phyloP scores from a whole-genome alignment of 2,329 filamentous ascomycete species.

The Neobulgaria alba region DNA sequence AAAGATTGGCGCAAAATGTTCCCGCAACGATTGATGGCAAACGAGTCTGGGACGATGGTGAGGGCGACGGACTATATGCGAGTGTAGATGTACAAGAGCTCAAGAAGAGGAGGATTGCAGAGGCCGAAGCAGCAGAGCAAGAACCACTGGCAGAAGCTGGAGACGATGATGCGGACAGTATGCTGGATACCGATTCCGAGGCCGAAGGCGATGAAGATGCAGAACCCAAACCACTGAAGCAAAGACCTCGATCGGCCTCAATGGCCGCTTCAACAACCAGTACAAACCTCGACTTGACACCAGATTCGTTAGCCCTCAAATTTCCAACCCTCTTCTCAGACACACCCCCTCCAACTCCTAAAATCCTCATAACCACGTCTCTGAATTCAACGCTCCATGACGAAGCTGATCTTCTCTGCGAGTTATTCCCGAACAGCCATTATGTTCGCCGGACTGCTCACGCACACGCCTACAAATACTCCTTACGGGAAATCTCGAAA shows the following conservation, averaged over 20 bases:
- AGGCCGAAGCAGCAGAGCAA: slow-evolving; percentile 38
- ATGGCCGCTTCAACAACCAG: slow-evolving; percentile 48
- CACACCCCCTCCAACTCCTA: slow-evolving; percentile 54
- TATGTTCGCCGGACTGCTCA: slow-evolving; percentile 85
- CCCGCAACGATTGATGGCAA: slow-evolving; percentile 79
- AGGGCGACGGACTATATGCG: slow-evolving; percentile 47
- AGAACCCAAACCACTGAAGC: slow-evolving; percentile 29
- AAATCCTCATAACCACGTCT: slow-evolving; percentile 86
- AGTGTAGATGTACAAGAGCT: slow-evolving; percentile 50
- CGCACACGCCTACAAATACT: slow-evolving; percentile 82
- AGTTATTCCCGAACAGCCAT: slow-evolving; percentile 68
- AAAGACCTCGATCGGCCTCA: slow-evolving; percentile 30
- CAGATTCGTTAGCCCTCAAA: slow-evolving; percentile 49
- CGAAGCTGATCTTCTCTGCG: slow-evolving; percentile 69
- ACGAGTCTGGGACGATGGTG: slow-evolving; percentile 78
- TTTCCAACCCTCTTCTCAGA: slow-evolving; percentile 56
- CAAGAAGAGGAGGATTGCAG: slow-evolving; percentile 47
- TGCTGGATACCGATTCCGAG: slow-evolving; percentile 69
- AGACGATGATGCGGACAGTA: slow-evolving; percentile 43
- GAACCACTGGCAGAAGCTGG: slow-evolving; percentile 33
- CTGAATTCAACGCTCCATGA: slow-evolving; percentile 82
- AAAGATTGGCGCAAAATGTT: slow-evolving; percentile 68
- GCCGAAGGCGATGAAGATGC: slow-evolving; percentile 35
- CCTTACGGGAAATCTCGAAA: slow-evolving; percentile 77
- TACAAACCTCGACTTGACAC: slow-evolving; percentile 56